Evolutionary conservation across 2,329 filamentous ascomycete species (phyloP).

Genomic region (Polychaeton citri): DNA sequence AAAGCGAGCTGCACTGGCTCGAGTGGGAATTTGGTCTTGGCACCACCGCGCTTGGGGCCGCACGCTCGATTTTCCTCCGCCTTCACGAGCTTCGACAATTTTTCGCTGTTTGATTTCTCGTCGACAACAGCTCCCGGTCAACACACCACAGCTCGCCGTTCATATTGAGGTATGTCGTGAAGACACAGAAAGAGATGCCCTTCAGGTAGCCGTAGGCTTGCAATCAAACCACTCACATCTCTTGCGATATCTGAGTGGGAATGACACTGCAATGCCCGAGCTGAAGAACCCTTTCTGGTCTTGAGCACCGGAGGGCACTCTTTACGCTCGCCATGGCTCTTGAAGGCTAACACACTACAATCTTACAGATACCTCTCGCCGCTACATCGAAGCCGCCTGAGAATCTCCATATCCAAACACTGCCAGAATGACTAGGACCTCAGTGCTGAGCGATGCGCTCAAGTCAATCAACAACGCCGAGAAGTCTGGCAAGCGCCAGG

Average conservation of each 20-base stretch:
- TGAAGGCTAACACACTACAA: slow-evolving; percentile 45
- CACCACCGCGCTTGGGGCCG: too few species aligned
- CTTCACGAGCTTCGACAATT: too few species aligned
- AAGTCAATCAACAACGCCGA: slow-evolving; percentile 98
- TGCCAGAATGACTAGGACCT: slow-evolving; percentile 97
- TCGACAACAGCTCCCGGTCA: slow-evolving; percentile 1
- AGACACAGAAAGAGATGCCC: slow-evolving; percentile 25
- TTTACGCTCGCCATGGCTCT: slow-evolving; percentile 49
- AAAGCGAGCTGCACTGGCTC: too few species aligned
- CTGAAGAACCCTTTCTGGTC: slow-evolving; percentile 51
- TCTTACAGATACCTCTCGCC: slow-evolving; percentile 47
- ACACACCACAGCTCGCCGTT: slow-evolving; percentile 2
- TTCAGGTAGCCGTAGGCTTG: slow-evolving; percentile 37
- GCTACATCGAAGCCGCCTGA: slow-evolving; percentile 47
- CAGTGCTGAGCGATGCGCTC: slow-evolving; percentile 87
- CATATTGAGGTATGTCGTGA: slow-evolving; percentile 21
- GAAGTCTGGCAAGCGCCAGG: slow-evolving; percentile 99
- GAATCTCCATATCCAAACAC: slow-evolving; percentile 52
- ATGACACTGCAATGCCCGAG: slow-evolving; percentile 42
- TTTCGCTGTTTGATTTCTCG: too few species aligned
- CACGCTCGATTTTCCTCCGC: too few species aligned
- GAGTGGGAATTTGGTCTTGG: too few species aligned
- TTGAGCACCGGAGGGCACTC: slow-evolving; percentile 46
- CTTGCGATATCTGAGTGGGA: slow-evolving; percentile 11
- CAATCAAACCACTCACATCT: slow-evolving; percentile 30